phyloP scores from a whole-genome alignment of 345 rosid genomes.

The Eucalyptus viminalis region DNA sequence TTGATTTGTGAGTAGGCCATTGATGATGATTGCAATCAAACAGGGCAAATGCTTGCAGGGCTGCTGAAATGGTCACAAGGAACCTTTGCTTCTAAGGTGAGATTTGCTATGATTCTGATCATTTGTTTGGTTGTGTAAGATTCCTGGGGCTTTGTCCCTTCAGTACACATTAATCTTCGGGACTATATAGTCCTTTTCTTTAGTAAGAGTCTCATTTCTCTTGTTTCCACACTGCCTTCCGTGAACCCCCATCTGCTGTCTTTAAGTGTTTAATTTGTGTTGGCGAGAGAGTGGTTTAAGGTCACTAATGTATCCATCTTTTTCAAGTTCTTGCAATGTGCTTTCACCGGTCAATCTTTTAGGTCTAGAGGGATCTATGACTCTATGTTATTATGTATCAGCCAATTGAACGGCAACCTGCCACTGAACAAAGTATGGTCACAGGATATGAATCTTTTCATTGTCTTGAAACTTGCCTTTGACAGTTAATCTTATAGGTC shows the following conservation, averaged over 20 bases:
- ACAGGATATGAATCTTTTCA: neutral
- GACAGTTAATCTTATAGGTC: neutral
- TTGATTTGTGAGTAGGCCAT: slow-evolving; percentile 42
- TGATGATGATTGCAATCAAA: slow-evolving; percentile 96
- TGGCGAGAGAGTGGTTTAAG: neutral
- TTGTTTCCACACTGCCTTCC: neutral
- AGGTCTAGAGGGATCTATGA: neutral
- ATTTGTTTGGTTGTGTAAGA: neutral
- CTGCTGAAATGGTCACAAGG: slow-evolving; percentile 94
- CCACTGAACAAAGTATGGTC: neutral
- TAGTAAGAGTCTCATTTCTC: neutral
- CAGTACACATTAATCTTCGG: neutral
- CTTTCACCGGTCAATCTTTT: neutral
- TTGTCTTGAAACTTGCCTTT: neutral
- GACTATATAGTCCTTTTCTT: neutral
- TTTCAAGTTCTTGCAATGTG: neutral
- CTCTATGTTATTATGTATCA: neutral
- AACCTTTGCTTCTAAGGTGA: slow-evolving; percentile 92
- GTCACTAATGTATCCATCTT: neutral
- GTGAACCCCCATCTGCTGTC: neutral
- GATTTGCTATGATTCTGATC: neutral
- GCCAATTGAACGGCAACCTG: neutral
- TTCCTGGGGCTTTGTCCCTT: neutral
- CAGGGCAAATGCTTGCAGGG: slow-evolving; percentile 97
- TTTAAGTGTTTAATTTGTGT: neutral